phyloP scores from a whole-genome alignment of 2,329 filamentous ascomycete genomes.

The Cladosporium sp. region DNA sequence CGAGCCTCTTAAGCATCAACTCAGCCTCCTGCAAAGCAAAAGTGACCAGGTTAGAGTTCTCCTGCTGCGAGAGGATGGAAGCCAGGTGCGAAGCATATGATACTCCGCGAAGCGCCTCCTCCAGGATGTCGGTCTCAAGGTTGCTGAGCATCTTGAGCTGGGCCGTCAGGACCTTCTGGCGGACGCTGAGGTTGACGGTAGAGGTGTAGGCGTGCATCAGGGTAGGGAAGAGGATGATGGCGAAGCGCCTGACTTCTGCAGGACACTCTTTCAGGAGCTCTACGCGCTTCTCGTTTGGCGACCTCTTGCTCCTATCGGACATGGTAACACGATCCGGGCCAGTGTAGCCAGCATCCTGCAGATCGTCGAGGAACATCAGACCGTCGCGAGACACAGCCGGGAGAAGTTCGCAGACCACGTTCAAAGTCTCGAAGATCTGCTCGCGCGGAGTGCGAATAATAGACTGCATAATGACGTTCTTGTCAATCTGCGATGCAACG shows the following conservation, averaged over 20 bases:
- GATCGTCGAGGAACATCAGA: slow-evolving; percentile 45
- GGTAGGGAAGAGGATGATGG: slow-evolving; percentile 86
- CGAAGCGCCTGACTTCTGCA: slow-evolving; percentile 80
- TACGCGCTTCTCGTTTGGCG: slow-evolving; percentile 72
- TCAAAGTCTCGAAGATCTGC: slow-evolving; percentile 93
- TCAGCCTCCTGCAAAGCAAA: slow-evolving; percentile 85
- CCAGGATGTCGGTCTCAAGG: slow-evolving; percentile 74
- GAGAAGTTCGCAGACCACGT: slow-evolving; percentile 92
- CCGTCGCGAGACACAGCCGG: slow-evolving; percentile 62
- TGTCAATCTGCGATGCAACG: slow-evolving; percentile 81
- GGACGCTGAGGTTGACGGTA: slow-evolving; percentile 89
- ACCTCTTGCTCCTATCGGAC: slow-evolving; percentile 44
- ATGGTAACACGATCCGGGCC: slow-evolving; percentile 40
- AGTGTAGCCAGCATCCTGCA: slow-evolving; percentile 44
- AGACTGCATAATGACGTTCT: slow-evolving; percentile 97
- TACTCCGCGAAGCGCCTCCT: slow-evolving; percentile 78
- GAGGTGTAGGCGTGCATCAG: slow-evolving; percentile 95
- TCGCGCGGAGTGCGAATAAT: slow-evolving; percentile 92
- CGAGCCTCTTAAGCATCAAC: slow-evolving; percentile 74
- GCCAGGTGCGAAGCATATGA: slow-evolving; percentile 94
- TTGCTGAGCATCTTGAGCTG: slow-evolving; percentile 98
- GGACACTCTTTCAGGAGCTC: slow-evolving; percentile 77
- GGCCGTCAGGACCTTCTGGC: slow-evolving; percentile 91
- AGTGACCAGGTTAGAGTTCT: slow-evolving; percentile 80
- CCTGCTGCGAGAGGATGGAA: slow-evolving; percentile 90